Percentiles rank a stretch among this genome's conserved stretches.
These are phyloP conservation scores for Asterionellopsis glacialis DNA, from an alignment of 108 stramenopile species.

Conservation along the genomic window DNA sequence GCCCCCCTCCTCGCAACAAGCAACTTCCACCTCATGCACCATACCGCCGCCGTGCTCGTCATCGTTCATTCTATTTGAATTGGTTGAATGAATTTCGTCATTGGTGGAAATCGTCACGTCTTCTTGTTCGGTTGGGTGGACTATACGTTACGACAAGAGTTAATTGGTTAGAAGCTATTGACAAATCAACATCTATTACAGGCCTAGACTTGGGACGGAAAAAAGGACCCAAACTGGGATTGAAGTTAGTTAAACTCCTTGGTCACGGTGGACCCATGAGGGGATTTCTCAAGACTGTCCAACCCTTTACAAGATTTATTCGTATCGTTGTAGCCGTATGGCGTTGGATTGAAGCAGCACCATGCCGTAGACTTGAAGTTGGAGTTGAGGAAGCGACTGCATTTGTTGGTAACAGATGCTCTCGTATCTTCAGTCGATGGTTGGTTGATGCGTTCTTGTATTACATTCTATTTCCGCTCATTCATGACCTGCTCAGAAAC, in stretches of 20 bases:
- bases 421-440: slow-evolving; percentile 40
- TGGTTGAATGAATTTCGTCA: slow-evolving; percentile 45
- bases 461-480: slow-evolving; percentile 42
- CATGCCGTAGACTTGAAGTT: slow-evolving; percentile 40
- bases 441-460: slow-evolving; percentile 29
- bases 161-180: slow-evolving; percentile 23
- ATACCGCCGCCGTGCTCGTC: neutral
- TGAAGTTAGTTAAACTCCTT: slow-evolving; percentile 52
- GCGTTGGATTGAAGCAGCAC: slow-evolving; percentile 51
- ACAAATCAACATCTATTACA: slow-evolving; percentile 16
- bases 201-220: slow-evolving; percentile 1
- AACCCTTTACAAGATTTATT: slow-evolving; percentile 38
- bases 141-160: slow-evolving; percentile 29
- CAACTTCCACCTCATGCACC: neutral
- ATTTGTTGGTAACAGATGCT: slow-evolving; percentile 68
- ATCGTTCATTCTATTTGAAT: neutral
- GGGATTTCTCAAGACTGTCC: slow-evolving; percentile 41
- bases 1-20: neutral
- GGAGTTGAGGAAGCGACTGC: slow-evolving; percentile 45
- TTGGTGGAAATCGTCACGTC: slow-evolving; percentile 78
- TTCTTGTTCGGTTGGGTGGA: slow-evolving; percentile 60
- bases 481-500: slow-evolving; percentile 13
- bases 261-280: slow-evolving; percentile 41
- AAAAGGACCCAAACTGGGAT: slow-evolving; percentile 36
- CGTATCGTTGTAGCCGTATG: slow-evolving; percentile 52